These are phyloP conservation scores for Friedmanniomyces simplex DNA, from an alignment of 495 filamentous ascomycete species.

Conservation along the genomic window DNA sequence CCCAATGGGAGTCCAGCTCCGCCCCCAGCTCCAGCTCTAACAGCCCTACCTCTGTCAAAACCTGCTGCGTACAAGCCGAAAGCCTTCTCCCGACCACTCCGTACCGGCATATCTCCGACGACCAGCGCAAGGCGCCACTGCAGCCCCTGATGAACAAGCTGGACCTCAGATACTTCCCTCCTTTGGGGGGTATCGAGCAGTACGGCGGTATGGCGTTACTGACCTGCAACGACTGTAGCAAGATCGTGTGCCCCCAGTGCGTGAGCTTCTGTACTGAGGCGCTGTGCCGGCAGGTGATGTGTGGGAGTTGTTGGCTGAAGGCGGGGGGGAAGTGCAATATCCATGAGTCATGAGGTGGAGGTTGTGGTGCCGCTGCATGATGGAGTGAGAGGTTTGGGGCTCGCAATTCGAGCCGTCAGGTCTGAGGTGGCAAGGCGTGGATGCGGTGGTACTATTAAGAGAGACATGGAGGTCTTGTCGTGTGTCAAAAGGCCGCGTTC, in stretches of 20 bases:
- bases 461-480: too few species aligned
- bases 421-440: too few species aligned
- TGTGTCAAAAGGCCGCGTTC: too few species aligned
- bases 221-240: constrained; percentile 1
- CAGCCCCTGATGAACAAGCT: not conserved
- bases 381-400: too few species aligned
- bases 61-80: constrained; percentile 1
- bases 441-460: too few species aligned
- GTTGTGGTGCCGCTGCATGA: too few species aligned
- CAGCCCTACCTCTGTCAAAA: not conserved
- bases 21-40: not conserved
- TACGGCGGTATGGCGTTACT: not conserved
- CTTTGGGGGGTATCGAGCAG: not conserved
- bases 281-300: not conserved
- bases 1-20: not conserved
- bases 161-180: not conserved
- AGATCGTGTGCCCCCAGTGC: constrained; percentile 3
- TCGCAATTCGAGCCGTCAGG: too few species aligned
- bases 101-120: not conserved
- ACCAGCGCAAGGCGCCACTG: not conserved
- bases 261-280: not conserved
- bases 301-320: not conserved
- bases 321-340: not conserved
- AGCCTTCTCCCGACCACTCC: not conserved
- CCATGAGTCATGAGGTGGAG: not conserved